A percentile compares a stretch with the other conserved stretches of the same genome.
Evolutionary conservation across 495 filamentous ascomycete genomes (phyloP).

Genomic region (Penicillium cosmopolitanum): DNA sequence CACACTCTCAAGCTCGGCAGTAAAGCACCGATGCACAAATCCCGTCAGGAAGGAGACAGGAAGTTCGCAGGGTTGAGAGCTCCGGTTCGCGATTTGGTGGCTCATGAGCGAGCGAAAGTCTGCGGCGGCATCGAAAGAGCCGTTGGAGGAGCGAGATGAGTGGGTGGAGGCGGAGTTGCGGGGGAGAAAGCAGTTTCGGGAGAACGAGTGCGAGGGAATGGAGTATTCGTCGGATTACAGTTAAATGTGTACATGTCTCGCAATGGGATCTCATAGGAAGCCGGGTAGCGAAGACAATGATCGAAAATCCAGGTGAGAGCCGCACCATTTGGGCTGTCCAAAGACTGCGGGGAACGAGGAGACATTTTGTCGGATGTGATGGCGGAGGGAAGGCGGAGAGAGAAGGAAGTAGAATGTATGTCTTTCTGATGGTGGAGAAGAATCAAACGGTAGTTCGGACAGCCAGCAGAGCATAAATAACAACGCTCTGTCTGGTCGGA

Average conservation of each 20-base stretch:
- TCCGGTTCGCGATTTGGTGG: slow-evolving; percentile 64
- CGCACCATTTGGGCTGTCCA: slow-evolving; percentile 45
- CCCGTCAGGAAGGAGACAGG: slow-evolving; percentile 68
- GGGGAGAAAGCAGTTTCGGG: slow-evolving; percentile 39
- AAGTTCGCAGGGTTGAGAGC: slow-evolving; percentile 66
- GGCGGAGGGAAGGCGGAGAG: slow-evolving; percentile 9
- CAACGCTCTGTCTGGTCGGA: slow-evolving; percentile 1
- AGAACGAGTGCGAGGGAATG: slow-evolving; percentile 34
- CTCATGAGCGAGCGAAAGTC: slow-evolving; percentile 67
- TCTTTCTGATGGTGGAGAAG: not conserved
- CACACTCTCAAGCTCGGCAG: slow-evolving; percentile 56
- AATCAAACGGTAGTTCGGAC: not conserved
- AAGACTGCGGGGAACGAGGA: slow-evolving; percentile 28
- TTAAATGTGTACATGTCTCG: slow-evolving; percentile 78
- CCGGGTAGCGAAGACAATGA: slow-evolving; percentile 67
- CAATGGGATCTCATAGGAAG: slow-evolving; percentile 71
- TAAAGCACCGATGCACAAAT: slow-evolving; percentile 68
- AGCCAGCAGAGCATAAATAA: slow-evolving; percentile 11
- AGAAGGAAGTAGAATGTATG: not conserved
- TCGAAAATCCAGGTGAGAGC: slow-evolving; percentile 66
- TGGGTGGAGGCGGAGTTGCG: slow-evolving; percentile 38
- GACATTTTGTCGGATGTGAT: not conserved
- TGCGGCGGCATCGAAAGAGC: slow-evolving; percentile 48
- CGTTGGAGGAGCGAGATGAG: slow-evolving; percentile 40
- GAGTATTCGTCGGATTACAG: slow-evolving; percentile 54